These are phyloP conservation scores for Teratosphaeria viscida DNA, from an alignment of 2,329 filamentous ascomycete species.

Conservation along the genomic window DNA sequence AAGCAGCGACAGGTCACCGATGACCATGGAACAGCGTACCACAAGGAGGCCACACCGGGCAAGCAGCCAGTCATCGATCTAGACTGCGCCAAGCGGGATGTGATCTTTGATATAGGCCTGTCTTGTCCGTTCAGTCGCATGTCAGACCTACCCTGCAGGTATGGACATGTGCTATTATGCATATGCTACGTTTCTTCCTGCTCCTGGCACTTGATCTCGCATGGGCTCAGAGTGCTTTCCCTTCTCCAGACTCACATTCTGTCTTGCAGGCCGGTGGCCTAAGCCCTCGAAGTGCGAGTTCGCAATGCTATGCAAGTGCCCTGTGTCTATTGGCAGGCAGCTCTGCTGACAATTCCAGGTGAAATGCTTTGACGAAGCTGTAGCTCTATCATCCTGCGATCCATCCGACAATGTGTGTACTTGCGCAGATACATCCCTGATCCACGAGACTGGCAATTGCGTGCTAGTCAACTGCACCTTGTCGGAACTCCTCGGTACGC, in stretches of 20 bases:
- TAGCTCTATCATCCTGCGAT: background rate
- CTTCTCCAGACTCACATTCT: background rate
- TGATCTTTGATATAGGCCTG: background rate
- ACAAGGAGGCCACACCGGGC: too few relatives aligned
- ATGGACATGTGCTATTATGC: background rate
- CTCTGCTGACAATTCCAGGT: background rate
- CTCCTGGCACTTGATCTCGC: background rate
- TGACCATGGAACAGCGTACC: background rate
- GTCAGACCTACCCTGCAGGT: background rate
- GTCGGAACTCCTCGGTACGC: background rate
- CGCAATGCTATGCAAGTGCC: background rate
- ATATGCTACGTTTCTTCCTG: background rate
- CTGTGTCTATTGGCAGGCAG: background rate
- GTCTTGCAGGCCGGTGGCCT: background rate
- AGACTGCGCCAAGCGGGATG: background rate
- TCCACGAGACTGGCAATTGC: background rate
- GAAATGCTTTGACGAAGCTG: background rate
- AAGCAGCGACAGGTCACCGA: background rate
- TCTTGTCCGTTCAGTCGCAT: background rate
- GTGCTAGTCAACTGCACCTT: background rate
- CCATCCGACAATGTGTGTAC: background rate
- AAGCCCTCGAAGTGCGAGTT: background rate
- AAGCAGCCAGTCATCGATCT: background rate
- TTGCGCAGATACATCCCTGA: background rate
- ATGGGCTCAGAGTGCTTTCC: background rate